These are phyloP conservation scores for Mucor circinelloides DNA, from an alignment of 371 early-diverging fungal species.

Conservation along the genomic window DNA sequence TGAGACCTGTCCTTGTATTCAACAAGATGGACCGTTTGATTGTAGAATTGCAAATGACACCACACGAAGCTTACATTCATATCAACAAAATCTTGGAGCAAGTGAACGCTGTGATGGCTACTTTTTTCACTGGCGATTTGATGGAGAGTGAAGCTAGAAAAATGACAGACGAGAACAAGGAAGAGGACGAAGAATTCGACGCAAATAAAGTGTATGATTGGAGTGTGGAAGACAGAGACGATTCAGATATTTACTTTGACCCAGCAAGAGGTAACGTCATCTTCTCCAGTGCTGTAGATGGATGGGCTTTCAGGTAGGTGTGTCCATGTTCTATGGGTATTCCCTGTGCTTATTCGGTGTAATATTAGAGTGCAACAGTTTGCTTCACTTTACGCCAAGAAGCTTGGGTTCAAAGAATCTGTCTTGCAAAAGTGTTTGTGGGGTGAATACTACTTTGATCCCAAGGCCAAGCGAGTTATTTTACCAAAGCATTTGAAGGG, in stretches of 20 bases:
- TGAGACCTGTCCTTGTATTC: conserved; percentile 92
- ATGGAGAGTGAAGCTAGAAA: conserved; percentile 85
- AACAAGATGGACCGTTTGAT: conserved; percentile 99
- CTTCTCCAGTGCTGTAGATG: conserved; percentile 94
- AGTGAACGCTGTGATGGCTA: conserved; percentile 94
- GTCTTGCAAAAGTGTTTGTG: conserved; percentile 81
- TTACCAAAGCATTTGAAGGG: conserved; percentile 85
- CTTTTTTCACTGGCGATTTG: conserved; percentile 87
- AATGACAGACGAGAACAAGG: conserved; percentile 54
- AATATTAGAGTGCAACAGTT: conserved; percentile 80
- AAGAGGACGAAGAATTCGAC: conserved; percentile 44
- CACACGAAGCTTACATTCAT: conserved; percentile 90
- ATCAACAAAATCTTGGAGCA: conserved; percentile 92
- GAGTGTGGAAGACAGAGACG: conserved; percentile 88
- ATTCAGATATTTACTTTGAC: conserved; percentile 91
- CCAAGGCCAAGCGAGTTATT: conserved; percentile 90
- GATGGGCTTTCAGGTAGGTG: conserved; percentile 94
- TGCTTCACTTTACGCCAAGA: conserved; percentile 87
- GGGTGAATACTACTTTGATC: conserved; percentile 97
- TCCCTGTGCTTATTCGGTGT: neutral
- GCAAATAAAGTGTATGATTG: conserved; percentile 67
- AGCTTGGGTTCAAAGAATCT: conserved; percentile 84
- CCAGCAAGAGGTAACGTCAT: conserved; percentile 96
- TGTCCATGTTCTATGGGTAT: neutral
- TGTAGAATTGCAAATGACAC: conserved; percentile 90